A percentile compares a stretch with the other conserved stretches of the same genome.
Conservation (phyloP, 2,329 filamentous ascomycete species). For the Trichoderma semiorbis region DNA sequence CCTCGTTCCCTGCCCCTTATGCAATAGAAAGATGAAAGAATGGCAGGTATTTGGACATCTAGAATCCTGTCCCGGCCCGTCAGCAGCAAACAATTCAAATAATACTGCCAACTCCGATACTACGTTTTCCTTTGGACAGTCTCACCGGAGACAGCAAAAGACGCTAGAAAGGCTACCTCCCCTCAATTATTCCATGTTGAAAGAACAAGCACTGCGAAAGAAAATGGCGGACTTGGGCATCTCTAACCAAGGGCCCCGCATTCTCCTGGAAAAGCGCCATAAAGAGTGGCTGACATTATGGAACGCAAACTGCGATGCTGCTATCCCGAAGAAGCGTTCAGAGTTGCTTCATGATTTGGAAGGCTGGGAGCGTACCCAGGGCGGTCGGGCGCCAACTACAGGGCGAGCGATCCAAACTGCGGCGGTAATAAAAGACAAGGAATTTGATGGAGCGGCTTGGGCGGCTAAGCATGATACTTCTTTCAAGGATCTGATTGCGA, state of each 20-base stretch:
- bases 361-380: constrained; percentile 81
- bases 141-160: constrained; percentile 32
- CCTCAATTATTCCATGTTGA: constrained; percentile 84
- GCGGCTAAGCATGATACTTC: constrained; percentile 66
- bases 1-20: constrained; percentile 80
- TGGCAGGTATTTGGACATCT: constrained; percentile 76
- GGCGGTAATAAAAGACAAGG: constrained; percentile 70
- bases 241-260: constrained; percentile 63
- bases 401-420: constrained; percentile 37
- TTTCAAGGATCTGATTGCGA: constrained; percentile 76
- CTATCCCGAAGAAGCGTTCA: constrained; percentile 62
- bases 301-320: constrained; percentile 95
- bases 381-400: constrained; percentile 51
- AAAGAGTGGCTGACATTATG: constrained; percentile 93
- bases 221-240: constrained; percentile 81
- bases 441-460: constrained; percentile 81
- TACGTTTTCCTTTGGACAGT: constrained; percentile 20
- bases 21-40: constrained; percentile 73
- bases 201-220: constrained; percentile 70
- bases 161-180: constrained; percentile 66
- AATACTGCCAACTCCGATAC: neutral
- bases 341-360: constrained; percentile 78
- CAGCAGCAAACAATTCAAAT: constrained; percentile 5
- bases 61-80: constrained; percentile 56
- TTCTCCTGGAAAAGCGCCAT: constrained; percentile 73